These are phyloP conservation scores for Zasmidium angulare DNA, from an alignment of 2,329 filamentous ascomycete genomes.

Conservation along the genomic window DNA sequence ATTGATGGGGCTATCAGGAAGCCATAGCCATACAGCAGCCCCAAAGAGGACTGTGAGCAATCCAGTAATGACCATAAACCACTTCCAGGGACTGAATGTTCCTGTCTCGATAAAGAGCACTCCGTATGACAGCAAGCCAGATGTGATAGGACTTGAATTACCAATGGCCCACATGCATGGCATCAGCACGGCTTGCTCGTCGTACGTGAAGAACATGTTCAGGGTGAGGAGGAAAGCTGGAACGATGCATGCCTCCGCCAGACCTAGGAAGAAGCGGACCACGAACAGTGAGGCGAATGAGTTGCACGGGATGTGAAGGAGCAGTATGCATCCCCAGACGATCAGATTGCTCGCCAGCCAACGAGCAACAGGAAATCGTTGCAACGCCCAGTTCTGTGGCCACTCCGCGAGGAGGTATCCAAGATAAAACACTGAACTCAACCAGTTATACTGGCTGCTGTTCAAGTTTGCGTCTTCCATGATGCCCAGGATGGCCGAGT, in stretches of 20 bases:
- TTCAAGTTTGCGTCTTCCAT: conserved; percentile 31
- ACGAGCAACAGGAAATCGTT: conserved; percentile 17
- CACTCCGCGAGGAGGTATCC: conserved; percentile 28
- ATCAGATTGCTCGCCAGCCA: conserved; percentile 20
- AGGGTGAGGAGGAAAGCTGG: conserved; percentile 15
- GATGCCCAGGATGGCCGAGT: conserved; percentile 34
- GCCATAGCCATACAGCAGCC: conserved; percentile 31
- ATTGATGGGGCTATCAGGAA: conserved; percentile 36
- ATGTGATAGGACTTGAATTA: conserved; percentile 19
- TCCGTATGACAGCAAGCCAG: conserved; percentile 18
- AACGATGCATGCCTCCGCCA: conserved; percentile 27
- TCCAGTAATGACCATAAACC: conserved; percentile 22
- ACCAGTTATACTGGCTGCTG: conserved; percentile 32
- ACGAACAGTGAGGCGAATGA: conserved; percentile 27
- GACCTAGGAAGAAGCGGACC: conserved; percentile 32
- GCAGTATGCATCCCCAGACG: conserved; percentile 30
- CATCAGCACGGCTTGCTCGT: conserved; percentile 18
- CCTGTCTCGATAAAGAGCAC: conserved; percentile 21
- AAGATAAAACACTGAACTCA: conserved; percentile 24
- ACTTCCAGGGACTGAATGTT: conserved; percentile 18
- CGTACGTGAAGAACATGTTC: conserved; percentile 20
- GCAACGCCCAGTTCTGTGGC: conserved; percentile 28
- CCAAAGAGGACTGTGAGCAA: conserved; percentile 18
- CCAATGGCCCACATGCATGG: conserved; percentile 23
- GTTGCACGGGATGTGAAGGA: conserved; percentile 29